phyloP scores from a whole-genome alignment of 1,139 yeast genomes.

The Pneumocystis sp. region DNA sequence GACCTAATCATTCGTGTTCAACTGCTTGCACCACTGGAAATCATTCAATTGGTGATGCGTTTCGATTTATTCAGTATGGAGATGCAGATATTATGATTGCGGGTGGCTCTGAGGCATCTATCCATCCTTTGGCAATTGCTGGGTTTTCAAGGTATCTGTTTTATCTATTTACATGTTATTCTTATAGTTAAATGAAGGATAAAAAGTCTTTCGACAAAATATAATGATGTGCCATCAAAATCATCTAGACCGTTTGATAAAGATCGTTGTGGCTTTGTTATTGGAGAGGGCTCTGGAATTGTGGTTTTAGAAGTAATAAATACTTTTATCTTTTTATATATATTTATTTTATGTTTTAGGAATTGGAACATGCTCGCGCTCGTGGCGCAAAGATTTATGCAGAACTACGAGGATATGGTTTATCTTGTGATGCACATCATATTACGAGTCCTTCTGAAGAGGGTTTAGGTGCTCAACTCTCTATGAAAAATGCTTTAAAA shows the following conservation, averaged over 20 bases:
- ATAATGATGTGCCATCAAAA: slow-evolving; percentile 41
- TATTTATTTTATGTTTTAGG: slow-evolving; percentile 30
- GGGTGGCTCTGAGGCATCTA: slow-evolving; percentile 80
- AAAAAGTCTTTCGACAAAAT: slow-evolving; percentile 55
- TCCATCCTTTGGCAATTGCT: slow-evolving; percentile 75
- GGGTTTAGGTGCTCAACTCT: slow-evolving; percentile 72
- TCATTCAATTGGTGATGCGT: slow-evolving; percentile 88
- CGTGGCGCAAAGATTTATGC: slow-evolving; percentile 61
- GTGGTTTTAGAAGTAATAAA: slow-evolving; percentile 32
- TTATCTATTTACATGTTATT: background rate
- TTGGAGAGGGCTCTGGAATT: slow-evolving; percentile 87
- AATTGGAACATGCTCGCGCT: slow-evolving; percentile 52
- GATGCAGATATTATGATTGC: slow-evolving; percentile 80
- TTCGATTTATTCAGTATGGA: slow-evolving; percentile 59
- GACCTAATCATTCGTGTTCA: slow-evolving; percentile 77
- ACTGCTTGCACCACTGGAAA: slow-evolving; percentile 97
- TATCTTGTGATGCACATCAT: slow-evolving; percentile 84
- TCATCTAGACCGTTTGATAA: slow-evolving; percentile 85
- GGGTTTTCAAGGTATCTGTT: slow-evolving; percentile 47
- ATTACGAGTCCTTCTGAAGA: slow-evolving; percentile 77
- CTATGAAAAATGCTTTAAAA: slow-evolving; percentile 64
- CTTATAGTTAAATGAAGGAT: slow-evolving; percentile 34
- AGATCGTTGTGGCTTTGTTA: slow-evolving; percentile 69
- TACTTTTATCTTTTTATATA: background rate
- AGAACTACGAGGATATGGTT: slow-evolving; percentile 73